Percentiles rank a stretch among this genome's conserved stretches.
Conservation (phyloP, 495 filamentous ascomycete genomes). For the Tricharina praecox region DNA sequence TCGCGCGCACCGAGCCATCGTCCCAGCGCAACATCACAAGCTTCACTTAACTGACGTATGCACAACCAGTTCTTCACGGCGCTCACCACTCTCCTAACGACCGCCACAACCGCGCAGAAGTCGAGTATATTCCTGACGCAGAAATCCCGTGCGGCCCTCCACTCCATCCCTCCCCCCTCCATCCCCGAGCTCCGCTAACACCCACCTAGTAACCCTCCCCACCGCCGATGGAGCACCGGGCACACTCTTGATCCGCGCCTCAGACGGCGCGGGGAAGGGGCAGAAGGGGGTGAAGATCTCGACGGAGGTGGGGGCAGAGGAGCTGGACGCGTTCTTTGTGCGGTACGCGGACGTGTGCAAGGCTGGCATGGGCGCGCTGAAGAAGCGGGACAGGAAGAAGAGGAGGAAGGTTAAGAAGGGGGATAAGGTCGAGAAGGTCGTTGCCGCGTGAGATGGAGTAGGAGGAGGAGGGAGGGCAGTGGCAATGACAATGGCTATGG, state of each 20-base stretch:
- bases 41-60: too few species aligned
- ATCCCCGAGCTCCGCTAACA: slow-evolving; percentile 7
- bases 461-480: neutral
- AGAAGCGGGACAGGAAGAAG: slow-evolving; percentile 76
- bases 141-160: slow-evolving; percentile 32
- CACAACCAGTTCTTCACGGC: slow-evolving; percentile 77
- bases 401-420: too few species aligned
- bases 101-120: slow-evolving; percentile 47
- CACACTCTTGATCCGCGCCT: slow-evolving; percentile 68
- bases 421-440: neutral
- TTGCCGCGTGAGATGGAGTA: neutral
- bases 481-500: neutral
- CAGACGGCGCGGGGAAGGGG: slow-evolving; percentile 48
- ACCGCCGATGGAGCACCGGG: slow-evolving; percentile 35
- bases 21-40: too few species aligned
- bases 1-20: neutral
- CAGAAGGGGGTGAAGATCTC: slow-evolving; percentile 51
- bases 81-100: slow-evolving; percentile 56
- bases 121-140: slow-evolving; percentile 74
- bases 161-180: slow-evolving; percentile 11
- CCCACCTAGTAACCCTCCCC: slow-evolving; percentile 20
- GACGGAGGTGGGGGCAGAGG: slow-evolving; percentile 59
- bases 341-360: slow-evolving; percentile 89
- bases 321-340: slow-evolving; percentile 63
- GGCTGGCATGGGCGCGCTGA: slow-evolving; percentile 63